These are phyloP conservation scores for Celoporthe dispersa DNA, from an alignment of 2,329 filamentous ascomycete genomes.

Conservation along the genomic window DNA sequence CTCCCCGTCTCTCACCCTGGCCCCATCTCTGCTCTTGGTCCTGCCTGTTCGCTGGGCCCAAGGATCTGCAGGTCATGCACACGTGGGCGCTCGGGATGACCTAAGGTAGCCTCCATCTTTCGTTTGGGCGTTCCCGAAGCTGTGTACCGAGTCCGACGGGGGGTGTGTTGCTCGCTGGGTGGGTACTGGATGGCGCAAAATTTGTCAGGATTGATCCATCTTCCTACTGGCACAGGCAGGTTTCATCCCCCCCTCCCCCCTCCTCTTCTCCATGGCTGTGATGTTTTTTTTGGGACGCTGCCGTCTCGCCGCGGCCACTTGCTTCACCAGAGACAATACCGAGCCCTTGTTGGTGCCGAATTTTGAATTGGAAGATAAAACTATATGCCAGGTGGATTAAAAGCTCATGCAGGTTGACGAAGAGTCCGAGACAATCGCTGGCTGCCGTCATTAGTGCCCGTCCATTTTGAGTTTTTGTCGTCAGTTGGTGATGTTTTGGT, in stretches of 20 bases:
- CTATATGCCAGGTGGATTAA: slow-evolving; percentile 7
- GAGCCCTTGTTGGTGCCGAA: neutral
- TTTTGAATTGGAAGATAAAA: neutral
- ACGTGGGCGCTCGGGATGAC: slow-evolving; percentile 10
- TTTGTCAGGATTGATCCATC: neutral
- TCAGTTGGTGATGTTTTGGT: slow-evolving; percentile 22
- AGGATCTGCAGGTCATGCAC: neutral
- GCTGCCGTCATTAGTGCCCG: slow-evolving; percentile 13
- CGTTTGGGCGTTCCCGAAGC: neutral
- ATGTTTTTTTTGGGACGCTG: neutral
- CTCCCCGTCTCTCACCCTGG: neutral
- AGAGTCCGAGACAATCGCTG: slow-evolving; percentile 8
- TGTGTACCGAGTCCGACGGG: neutral
- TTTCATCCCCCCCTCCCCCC: neutral
- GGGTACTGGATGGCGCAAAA: neutral
- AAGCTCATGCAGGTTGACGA: neutral
- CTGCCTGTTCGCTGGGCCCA: neutral
- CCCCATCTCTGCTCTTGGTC: neutral
- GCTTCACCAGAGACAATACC: neutral
- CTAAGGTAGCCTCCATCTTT: neutral
- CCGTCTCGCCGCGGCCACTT: neutral
- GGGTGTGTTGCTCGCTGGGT: neutral
- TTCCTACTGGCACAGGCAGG: slow-evolving; percentile 1
- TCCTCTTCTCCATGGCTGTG: neutral
- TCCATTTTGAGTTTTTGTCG: slow-evolving; percentile 14